Base-by-base conservation (phyloP, 1,284 basidiomycete genomes). In the Ustilago tritici region DNA sequence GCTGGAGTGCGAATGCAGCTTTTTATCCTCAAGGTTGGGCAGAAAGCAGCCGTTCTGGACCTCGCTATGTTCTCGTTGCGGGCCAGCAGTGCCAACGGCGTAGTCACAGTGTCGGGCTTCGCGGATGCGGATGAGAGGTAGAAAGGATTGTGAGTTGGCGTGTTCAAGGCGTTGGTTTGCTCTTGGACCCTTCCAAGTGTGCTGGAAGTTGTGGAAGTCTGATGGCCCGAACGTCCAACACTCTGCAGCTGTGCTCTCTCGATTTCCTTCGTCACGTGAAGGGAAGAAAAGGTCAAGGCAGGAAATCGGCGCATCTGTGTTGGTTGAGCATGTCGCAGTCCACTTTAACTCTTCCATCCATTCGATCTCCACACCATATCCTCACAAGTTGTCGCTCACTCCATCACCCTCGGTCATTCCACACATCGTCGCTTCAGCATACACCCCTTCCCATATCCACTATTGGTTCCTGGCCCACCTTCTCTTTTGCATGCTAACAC, bases 151-250 rank as follows among this genome's bases (percentile, higher is more conserved):
- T 32, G 49, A 17, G 10, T 8, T 12, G 14, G 31, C 8, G 31
- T 28, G 46, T 11, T 23, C 23, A 49, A 49, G 17, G 7, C 19
- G 9, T 49, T 23, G 19, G 0, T 41, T 46, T 28, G n/a, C n/a
- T 41, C 49, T 50, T 50, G 49, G 49, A 50, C 49, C 49, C 49
- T 50, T 23, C 15, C 41, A 10, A 14, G 35, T 61, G 56, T 43
- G 58, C 65, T 67, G 61, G 49, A 61, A 59, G 34, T 38, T 17
- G 6, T 17, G 35, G 31, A 35, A 40, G n/a, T 55, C 28, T 15
- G 56, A 35, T 73, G 70, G 70, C 55, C 31, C 70, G 70, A 73
- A 57, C 70, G 70, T 58, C 58, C 63, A 61, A 62, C 59, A 71
- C 31, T 53, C 62, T 65, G 63, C 56, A 11, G 59, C 41, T 32